Percentiles rank a stretch among this genome's conserved stretches.
phyloP scores from a whole-genome alignment of 148 eudicot genomes.

The Chenopodium album region DNA sequence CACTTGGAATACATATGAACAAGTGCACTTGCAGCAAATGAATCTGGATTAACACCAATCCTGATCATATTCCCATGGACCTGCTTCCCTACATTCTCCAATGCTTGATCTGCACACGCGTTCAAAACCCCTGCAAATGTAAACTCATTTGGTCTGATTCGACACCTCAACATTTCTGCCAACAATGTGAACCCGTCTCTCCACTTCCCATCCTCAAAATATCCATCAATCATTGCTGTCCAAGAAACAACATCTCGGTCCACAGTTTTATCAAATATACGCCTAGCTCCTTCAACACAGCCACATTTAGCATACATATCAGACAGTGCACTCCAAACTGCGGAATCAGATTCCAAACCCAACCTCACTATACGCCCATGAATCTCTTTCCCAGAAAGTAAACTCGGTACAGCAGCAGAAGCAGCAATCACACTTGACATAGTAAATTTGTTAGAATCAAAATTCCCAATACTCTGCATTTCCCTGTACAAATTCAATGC shows the following conservation, averaged over 20 bases:
- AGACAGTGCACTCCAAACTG: constrained; percentile 60
- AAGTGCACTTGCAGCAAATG: constrained; percentile 42
- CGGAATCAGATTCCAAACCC: constrained; percentile 53
- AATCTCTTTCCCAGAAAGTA: constrained; percentile 50
- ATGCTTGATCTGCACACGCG: constrained; percentile 52
- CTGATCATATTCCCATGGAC: constrained; percentile 53
- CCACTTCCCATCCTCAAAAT: constrained; percentile 56
- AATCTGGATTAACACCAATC: constrained; percentile 33
- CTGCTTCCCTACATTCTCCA: constrained; percentile 48
- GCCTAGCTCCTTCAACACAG: constrained; percentile 45
- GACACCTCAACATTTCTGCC: constrained; percentile 41
- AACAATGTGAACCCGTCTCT: constrained; percentile 45
- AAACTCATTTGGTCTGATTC: constrained; percentile 42
- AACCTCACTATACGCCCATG: constrained; percentile 54
- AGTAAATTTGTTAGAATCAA: constrained; percentile 43
- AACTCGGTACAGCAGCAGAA: constrained; percentile 37
- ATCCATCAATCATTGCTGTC: constrained; percentile 58
- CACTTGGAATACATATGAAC: constrained; percentile 55
- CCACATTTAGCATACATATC: constrained; percentile 68
- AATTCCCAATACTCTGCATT: constrained; percentile 37
- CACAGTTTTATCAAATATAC: constrained; percentile 42
- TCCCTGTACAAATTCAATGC: constrained; percentile 50
- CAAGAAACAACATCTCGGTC: constrained; percentile 59
- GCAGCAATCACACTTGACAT: constrained; percentile 58
- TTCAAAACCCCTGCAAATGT: constrained; percentile 52